These are phyloP conservation scores for Arthroderma sp. DNA, from an alignment of 2,329 filamentous ascomycete species.

Conservation along the genomic window DNA sequence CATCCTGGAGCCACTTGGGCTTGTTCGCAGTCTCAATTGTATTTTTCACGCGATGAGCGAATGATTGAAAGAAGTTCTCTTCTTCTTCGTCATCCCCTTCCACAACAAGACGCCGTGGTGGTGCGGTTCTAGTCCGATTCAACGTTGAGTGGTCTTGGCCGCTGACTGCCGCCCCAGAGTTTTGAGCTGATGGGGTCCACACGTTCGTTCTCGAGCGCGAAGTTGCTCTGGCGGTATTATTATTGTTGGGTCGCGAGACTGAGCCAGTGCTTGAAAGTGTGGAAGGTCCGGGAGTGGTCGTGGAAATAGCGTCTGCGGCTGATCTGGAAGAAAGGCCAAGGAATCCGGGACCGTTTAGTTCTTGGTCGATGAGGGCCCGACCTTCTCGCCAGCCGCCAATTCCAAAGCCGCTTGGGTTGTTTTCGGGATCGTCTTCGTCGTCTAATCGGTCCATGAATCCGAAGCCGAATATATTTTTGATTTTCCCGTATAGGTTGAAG, in stretches of 20 bases:
- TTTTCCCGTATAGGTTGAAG: slow-evolving; percentile 77
- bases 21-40: slow-evolving; percentile 74
- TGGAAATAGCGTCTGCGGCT: not conserved
- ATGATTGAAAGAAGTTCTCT: slow-evolving; percentile 67
- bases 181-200: slow-evolving; percentile 1
- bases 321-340: slow-evolving; percentile 26
- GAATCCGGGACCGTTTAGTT: slow-evolving; percentile 51
- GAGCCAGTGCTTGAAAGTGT: not conserved
- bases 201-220: slow-evolving; percentile 1
- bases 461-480: slow-evolving; percentile 66
- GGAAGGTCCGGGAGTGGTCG: not conserved
- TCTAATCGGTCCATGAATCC: slow-evolving; percentile 66
- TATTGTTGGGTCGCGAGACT: not conserved
- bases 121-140: not conserved
- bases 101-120: not conserved
- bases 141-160: slow-evolving; percentile 2
- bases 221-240: not conserved
- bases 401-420: slow-evolving; percentile 53
- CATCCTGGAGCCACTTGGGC: slow-evolving; percentile 68
- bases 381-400: slow-evolving; percentile 85
- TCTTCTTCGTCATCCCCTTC: slow-evolving; percentile 37
- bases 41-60: slow-evolving; percentile 78
- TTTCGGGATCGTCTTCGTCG: slow-evolving; percentile 41
- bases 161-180: not conserved
- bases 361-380: slow-evolving; percentile 75